Percentiles rank a stretch among this genome's conserved stretches.
Evolutionary conservation across 1,139 yeast genomes (phyloP).

Genomic region (Hansenula sp.): DNA sequence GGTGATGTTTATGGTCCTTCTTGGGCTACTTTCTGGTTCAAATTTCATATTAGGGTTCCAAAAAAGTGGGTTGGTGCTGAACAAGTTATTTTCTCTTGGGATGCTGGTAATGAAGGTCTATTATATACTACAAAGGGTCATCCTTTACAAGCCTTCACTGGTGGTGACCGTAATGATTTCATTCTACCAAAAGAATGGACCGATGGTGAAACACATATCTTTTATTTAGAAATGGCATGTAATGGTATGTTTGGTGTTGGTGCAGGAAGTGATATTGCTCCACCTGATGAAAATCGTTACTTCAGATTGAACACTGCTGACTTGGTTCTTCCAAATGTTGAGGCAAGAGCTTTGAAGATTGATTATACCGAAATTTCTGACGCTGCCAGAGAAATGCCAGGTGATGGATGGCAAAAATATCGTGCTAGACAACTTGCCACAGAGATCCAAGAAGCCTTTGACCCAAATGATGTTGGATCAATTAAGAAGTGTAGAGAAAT

Average conservation of each 20-base stretch:
- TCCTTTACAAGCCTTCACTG: constrained; percentile 83
- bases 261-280: constrained; percentile 54
- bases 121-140: constrained; percentile 63
- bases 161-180: constrained; percentile 79
- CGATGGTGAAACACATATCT: constrained; percentile 40
- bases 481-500: constrained; percentile 62
- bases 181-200: constrained; percentile 49
- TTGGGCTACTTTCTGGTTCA: constrained; percentile 97
- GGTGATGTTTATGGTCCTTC: constrained; percentile 91
- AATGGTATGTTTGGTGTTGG: constrained; percentile 95
- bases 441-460: constrained; percentile 78
- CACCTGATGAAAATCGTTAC: constrained; percentile 65
- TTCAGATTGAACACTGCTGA: constrained; percentile 70
- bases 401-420: constrained; percentile 76
- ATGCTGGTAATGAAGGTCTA: constrained; percentile 81
- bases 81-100: constrained; percentile 75
- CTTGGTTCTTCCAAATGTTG: constrained; percentile 73
- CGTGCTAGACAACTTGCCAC: constrained; percentile 77
- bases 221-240: constrained; percentile 87
- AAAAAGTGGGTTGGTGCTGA: constrained; percentile 48
- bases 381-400: constrained; percentile 82
- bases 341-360: constrained; percentile 70
- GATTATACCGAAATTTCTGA: constrained; percentile 91
- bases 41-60: constrained; percentile 61
- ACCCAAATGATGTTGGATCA: constrained; percentile 44